phyloP scores from a whole-genome alignment of 2,329 filamentous ascomycete genomes.

The Anisogramma anomala region DNA sequence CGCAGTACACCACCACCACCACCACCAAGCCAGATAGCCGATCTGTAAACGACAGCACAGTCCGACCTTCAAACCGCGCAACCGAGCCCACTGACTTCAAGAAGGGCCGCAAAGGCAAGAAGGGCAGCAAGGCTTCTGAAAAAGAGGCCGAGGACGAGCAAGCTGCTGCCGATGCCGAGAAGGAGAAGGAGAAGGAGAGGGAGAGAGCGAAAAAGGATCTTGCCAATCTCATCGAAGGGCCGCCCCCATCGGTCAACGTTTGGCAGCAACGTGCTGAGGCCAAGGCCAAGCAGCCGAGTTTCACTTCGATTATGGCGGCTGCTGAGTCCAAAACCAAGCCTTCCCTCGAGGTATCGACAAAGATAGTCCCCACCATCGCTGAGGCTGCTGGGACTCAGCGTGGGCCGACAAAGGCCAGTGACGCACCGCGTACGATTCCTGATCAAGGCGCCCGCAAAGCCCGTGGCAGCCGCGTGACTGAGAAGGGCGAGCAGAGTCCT shows the following conservation, averaged over 20 bases:
- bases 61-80: conserved; percentile 53
- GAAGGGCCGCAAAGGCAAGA: conserved; percentile 53
- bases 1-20: conserved; percentile 14
- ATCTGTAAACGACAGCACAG: conserved; percentile 24
- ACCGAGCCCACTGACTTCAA: conserved; percentile 57
- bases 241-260: conserved; percentile 72
- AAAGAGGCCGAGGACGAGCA: conserved; percentile 43
- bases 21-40: conserved; percentile 14
- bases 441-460: conserved; percentile 28
- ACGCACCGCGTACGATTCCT: conserved; percentile 30
- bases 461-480: conserved; percentile 34
- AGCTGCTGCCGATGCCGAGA: conserved; percentile 44
- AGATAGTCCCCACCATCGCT: conserved; percentile 4
- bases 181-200: conserved; percentile 44
- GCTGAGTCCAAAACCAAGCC: conserved; percentile 9
- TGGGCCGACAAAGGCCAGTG: conserved; percentile 19
- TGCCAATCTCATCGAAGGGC: conserved; percentile 64
- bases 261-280: conserved; percentile 72
- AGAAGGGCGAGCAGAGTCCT: conserved; percentile 29
- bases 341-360: conserved; percentile 15
- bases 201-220: conserved; percentile 35
- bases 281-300: conserved; percentile 32
- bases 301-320: conserved; percentile 12
- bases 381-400: conserved; percentile 16
- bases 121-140: conserved; percentile 38